These are phyloP conservation scores for Nosema muscidifuracis DNA, from an alignment of 371 early-diverging fungal genomes.

Conservation along the genomic window DNA sequence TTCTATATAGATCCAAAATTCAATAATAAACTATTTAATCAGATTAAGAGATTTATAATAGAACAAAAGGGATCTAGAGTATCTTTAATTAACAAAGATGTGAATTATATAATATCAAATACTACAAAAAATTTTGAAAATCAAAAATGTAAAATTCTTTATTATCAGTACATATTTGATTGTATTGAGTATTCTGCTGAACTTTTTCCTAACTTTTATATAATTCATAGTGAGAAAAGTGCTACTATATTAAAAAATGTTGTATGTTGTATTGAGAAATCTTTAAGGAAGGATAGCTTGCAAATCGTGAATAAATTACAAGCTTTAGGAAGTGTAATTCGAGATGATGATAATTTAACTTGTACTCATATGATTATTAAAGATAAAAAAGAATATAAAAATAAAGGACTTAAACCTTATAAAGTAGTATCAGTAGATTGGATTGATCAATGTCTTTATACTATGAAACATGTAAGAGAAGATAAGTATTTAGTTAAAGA, in stretches of 20 bases:
- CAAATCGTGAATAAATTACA: slow-evolving; percentile 49
- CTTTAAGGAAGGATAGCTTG: neutral
- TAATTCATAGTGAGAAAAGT: neutral
- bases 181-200: slow-evolving; percentile 52
- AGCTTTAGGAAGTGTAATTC: slow-evolving; percentile 39
- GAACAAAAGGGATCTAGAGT: slow-evolving; percentile 59
- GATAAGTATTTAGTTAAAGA: slow-evolving; percentile 39
- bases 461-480: slow-evolving; percentile 45
- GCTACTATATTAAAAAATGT: slow-evolving; percentile 34
- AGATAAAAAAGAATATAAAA: slow-evolving; percentile 34
- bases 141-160: slow-evolving; percentile 33
- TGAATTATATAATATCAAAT: slow-evolving; percentile 48
- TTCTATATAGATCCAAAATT: slow-evolving; percentile 56
- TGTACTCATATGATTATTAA: slow-evolving; percentile 53
- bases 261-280: slow-evolving; percentile 26
- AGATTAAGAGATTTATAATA: slow-evolving; percentile 54
- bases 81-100: slow-evolving; percentile 36
- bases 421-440: slow-evolving; percentile 42
- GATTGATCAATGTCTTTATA: slow-evolving; percentile 58
- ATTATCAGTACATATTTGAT: slow-evolving; percentile 63
- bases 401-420: slow-evolving; percentile 4
- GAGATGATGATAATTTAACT: slow-evolving; percentile 23
- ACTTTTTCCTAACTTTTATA: slow-evolving; percentile 52
- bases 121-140: slow-evolving; percentile 21
- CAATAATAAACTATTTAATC: slow-evolving; percentile 43